These are phyloP conservation scores for Aphanomyces cochlioides DNA, from an alignment of 352 stramenopile species.

Conservation along the genomic window DNA sequence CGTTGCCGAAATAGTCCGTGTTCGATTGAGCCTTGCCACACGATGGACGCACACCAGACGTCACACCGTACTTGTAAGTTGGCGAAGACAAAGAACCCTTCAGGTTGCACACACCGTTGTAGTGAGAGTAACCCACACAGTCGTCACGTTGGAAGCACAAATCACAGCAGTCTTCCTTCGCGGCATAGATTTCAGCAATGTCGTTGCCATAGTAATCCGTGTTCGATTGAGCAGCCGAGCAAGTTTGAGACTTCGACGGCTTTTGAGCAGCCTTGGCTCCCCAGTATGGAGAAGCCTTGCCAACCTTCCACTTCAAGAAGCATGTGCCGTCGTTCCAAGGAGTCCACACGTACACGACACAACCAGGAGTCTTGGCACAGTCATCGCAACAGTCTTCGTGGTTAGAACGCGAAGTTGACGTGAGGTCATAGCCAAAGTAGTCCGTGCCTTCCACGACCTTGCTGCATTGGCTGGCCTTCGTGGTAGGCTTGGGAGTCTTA, in stretches of 20 bases:
- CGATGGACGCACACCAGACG: background rate
- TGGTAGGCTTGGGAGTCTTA: background rate
- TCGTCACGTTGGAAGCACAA: conserved; percentile 1
- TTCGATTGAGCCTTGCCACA: background rate
- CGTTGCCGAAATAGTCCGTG: conserved; percentile 27
- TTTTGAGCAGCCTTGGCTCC: background rate
- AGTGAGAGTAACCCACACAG: background rate
- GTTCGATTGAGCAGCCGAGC: background rate
- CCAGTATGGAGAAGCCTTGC: conserved; percentile 4
- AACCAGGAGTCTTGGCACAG: background rate
- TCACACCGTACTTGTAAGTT: no score
- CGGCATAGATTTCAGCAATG: background rate
- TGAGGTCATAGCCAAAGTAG: conserved; percentile 27
- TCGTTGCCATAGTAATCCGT: conserved; percentile 28
- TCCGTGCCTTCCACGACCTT: background rate
- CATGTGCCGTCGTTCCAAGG: background rate
- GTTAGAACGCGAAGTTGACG: background rate
- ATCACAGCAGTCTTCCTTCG: background rate
- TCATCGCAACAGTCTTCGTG: background rate
- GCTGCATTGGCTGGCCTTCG: background rate
- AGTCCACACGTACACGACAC: conserved; percentile 24
- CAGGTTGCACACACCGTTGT: background rate
- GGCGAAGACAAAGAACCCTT: background rate
- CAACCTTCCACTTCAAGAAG: conserved; percentile 29
- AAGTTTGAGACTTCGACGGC: background rate